Evolutionary conservation across 208 protist species (phyloP).

Genomic region (Paratrypanosoma confusum): DNA sequence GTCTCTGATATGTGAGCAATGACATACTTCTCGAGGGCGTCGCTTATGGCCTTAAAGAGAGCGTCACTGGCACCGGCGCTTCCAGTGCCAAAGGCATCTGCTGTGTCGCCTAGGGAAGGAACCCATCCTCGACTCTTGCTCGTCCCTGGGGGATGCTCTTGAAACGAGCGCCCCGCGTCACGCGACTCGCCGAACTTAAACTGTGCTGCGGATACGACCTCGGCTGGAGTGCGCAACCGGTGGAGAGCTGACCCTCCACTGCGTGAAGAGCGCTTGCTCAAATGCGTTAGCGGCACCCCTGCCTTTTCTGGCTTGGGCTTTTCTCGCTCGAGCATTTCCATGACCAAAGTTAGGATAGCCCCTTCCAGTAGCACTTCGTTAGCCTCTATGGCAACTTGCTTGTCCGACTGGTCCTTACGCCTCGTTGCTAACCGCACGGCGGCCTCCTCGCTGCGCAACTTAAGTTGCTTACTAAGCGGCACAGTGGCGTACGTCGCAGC

Average conservation of each 20-base stretch:
- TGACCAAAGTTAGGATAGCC: conserved; percentile 14
- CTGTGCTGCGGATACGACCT: neutral
- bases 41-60: conserved; percentile 34
- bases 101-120: too few relatives aligned
- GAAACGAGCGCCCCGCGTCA: too few relatives aligned
- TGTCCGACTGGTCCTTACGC: conserved; percentile 1
- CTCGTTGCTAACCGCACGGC: too few relatives aligned
- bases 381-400: conserved; percentile 1
- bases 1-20: conserved; percentile 27
- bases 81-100: conserved; percentile 26
- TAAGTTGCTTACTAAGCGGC: too few relatives aligned
- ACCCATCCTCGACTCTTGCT: too few relatives aligned
- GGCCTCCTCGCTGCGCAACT: too few relatives aligned
- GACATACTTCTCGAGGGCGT: conserved; percentile 60
- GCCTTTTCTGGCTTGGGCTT: too few relatives aligned
- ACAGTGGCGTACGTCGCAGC: conserved; percentile 8
- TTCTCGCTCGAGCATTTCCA: conserved; percentile 14
- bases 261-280: conserved; percentile 1
- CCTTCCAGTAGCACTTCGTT: conserved; percentile 13
- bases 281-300: conserved; percentile 1
- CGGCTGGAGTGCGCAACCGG: neutral
- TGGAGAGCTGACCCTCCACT: neutral
- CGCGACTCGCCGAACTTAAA: too few relatives aligned
- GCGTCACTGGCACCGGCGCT: conserved; percentile 19
- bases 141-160: too few relatives aligned